Percentiles rank a stretch among this genome's conserved stretches.
phyloP scores from a whole-genome alignment of 768 basidiomycete species.

The Boletus tylopilopsis region DNA sequence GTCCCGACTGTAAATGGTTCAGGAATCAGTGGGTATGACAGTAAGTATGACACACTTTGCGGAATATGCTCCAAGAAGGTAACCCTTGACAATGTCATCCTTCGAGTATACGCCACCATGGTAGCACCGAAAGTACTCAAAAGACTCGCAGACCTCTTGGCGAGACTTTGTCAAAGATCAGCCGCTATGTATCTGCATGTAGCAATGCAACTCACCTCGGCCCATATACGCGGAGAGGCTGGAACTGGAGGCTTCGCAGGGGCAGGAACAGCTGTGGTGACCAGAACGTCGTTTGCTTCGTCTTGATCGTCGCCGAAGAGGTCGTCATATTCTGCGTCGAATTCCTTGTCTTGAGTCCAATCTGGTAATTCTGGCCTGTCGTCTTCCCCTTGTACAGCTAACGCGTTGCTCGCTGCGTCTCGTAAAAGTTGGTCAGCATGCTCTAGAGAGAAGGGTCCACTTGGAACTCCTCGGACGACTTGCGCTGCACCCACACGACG shows the following conservation, averaged over 20 bases:
- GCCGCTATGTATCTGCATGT: neutral
- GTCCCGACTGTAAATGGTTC: conserved; percentile 52
- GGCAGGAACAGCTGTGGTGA: conserved; percentile 2
- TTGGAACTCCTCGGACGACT: neutral
- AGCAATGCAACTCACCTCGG: conserved; percentile 32
- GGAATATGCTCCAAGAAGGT: conserved; percentile 69
- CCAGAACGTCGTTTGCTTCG: conserved; percentile 12
- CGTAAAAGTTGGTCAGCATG: conserved; percentile 16
- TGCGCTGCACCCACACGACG: neutral
- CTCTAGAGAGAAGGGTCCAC: conserved; percentile 7
- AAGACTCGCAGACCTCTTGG: conserved; percentile 81
- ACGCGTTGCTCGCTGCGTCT: conserved; percentile 17
- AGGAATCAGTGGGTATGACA: conserved; percentile 3
- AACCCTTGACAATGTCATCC: conserved; percentile 63
- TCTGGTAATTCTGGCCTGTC: conserved; percentile 9
- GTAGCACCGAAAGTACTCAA: conserved; percentile 64
- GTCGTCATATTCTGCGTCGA: conserved; percentile 13
- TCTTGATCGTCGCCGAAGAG: conserved; percentile 5
- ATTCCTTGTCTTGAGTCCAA: conserved; percentile 25
- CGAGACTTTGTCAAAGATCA: conserved; percentile 51
- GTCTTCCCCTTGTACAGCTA: conserved; percentile 5
- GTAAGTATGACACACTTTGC: conserved; percentile 49
- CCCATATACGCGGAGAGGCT: conserved; percentile 40
- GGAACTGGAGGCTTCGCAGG: conserved; percentile 21
- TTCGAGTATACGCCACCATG: conserved; percentile 76